Evolutionary conservation across 495 filamentous ascomycete genomes (phyloP), one percentile per base, ranked within the genome.

Genomic region (Cladorrhinum samala): DNA sequence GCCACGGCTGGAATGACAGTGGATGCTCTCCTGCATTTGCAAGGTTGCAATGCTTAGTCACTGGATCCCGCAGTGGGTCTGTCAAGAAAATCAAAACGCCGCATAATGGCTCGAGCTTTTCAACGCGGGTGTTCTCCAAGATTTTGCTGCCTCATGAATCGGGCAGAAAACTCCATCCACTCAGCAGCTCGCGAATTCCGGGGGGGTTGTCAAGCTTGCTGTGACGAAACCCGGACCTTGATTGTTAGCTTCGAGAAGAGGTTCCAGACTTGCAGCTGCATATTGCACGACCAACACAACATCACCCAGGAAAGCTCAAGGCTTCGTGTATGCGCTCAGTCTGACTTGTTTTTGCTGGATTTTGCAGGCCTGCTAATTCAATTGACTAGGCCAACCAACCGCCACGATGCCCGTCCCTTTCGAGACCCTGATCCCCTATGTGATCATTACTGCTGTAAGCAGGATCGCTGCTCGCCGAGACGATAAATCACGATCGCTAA

Each of bases 391-490:
- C 48, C 56, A 48, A 59, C 8, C 24, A 56, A 54, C 54, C 50
- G 50, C 58, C 79, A 79, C 63, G 45, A 97, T 97, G 93, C 89
- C 86, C 69, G 83, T 98, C 57, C 93, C 93, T 48, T 97, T 97
- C 76, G 93, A 98, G 79, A 84, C 91, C 54, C 75, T 98, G 62
- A 72, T 98, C 68, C 93, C 93, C 44, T 97, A 95, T 75, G 93
- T 80, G 60, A 91, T 96, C 78, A 88, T 94, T 73, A 68, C 91
- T 47, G 77, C 71, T 67, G 91, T 96, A 77, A 70, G 89, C 77
- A 23, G 19, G 58, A 49, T 16, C 59, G 40, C 50, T 54, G 62
- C 62, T 56, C 47, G 53, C 16, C 51, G 16, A 1, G 21, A 45
- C 20, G 18, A 39, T 19, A 18, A 38, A 23, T 47, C 49, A 45